phyloP scores from a whole-genome alignment of 345 rosid species.

The Adansonia digitata region DNA sequence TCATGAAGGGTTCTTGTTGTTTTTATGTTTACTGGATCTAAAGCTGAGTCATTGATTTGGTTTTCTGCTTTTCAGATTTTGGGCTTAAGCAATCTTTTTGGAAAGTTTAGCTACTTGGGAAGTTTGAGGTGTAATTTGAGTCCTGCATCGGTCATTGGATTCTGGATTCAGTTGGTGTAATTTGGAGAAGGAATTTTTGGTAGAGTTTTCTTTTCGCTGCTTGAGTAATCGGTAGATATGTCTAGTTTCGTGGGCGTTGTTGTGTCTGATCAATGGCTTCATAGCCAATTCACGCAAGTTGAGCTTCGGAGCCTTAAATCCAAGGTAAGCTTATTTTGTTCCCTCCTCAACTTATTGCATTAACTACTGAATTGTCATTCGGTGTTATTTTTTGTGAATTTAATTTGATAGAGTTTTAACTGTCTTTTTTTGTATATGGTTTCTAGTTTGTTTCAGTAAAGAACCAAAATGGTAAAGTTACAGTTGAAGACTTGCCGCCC shows the following conservation, averaged over 20 bases:
- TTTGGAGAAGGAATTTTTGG: slow-evolving; percentile 5
- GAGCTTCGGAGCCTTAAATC: slow-evolving; percentile 83
- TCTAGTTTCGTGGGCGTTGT: slow-evolving; percentile 62
- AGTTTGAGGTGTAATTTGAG: neutral
- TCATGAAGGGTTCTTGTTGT: neutral
- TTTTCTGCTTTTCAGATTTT: slow-evolving; percentile 7
- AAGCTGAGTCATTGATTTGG: neutral
- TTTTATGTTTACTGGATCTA: neutral
- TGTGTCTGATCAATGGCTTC: slow-evolving; percentile 81
- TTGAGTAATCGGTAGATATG: slow-evolving; percentile 40
- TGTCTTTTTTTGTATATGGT: slow-evolving; percentile 5
- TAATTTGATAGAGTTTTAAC: neutral
- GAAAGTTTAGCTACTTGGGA: neutral
- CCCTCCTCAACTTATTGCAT: neutral
- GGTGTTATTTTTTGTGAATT: neutral
- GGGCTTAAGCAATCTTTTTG: neutral
- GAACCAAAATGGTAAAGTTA: slow-evolving; percentile 60
- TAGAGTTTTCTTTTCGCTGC: slow-evolving; percentile 12
- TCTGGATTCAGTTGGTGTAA: slow-evolving; percentile 19
- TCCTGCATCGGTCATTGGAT: slow-evolving; percentile 20
- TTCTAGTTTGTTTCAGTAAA: slow-evolving; percentile 50
- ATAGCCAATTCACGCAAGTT: slow-evolving; percentile 83
- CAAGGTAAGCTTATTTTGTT: slow-evolving; percentile 44
- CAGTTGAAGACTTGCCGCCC: slow-evolving; percentile 52
- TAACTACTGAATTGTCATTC: neutral